These are phyloP conservation scores for Chytriomyces hyalinus DNA, from an alignment of 192 early-diverging fungal species.

Conservation along the genomic window DNA sequence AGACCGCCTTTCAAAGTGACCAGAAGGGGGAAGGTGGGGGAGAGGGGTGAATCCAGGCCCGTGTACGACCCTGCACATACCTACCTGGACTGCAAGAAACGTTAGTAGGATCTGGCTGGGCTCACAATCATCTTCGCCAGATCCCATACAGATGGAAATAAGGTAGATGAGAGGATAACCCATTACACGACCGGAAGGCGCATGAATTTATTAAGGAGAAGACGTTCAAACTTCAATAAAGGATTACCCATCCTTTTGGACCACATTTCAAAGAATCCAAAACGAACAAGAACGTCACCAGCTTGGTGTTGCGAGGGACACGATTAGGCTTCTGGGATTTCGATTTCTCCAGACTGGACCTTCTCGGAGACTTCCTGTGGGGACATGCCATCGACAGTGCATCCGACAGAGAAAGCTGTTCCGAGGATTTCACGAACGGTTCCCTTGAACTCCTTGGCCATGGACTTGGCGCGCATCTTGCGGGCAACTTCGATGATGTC, in stretches of 20 bases:
- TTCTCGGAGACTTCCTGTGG: constrained; percentile 85
- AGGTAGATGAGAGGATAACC: background rate
- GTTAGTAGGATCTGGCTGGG: too few relatives aligned
- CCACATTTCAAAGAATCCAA: too few relatives aligned
- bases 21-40: too few relatives aligned
- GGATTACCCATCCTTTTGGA: too few relatives aligned
- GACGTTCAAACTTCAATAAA: background rate
- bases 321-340: constrained; percentile 47
- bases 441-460: constrained; percentile 90
- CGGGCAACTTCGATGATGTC: constrained; percentile 95
- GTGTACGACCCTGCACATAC: too few relatives aligned
- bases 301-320: background rate
- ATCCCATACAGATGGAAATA: background rate
- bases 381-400: constrained; percentile 96
- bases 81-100: too few relatives aligned
- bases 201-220: background rate
- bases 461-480: constrained; percentile 93
- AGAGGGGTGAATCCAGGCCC: too few relatives aligned
- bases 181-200: background rate
- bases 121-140: constrained; percentile 4
- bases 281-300: background rate
- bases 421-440: constrained; percentile 97
- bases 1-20: too few relatives aligned
- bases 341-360: constrained; percentile 78
- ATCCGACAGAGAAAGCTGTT: constrained; percentile 91